Base-by-base conservation (phyloP, 495 filamentous ascomycete species). In the Podospora appendiculata region DNA sequence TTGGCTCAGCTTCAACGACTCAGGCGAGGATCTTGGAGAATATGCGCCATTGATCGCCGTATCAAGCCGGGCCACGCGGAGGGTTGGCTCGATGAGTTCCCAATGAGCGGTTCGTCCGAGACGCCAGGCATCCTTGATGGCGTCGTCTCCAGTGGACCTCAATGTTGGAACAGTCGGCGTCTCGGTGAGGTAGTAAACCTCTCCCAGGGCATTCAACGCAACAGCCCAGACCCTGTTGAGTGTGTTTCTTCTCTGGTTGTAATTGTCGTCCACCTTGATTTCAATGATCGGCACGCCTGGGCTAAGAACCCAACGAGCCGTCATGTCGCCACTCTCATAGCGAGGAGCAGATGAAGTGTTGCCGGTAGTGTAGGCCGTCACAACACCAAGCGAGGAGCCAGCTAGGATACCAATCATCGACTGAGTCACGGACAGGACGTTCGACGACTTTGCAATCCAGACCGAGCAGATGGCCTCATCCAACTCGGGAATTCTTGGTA, bases 201-300 rank as follows among this genome's bases (percentile, higher is more conserved):
- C 93, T 1, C 93, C 93, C 12, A 98, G 70, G 8, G 93, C 93
- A 62, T 98, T 97, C 39, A 98, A 70, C 32, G 79, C 87, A 34
- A 88, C 84, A 14, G 90, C 89, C 90, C 90, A 97, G 5, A 89
- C 79, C 32, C 89, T 84, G 17, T 80, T 76, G 42, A 83, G 74
- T 9, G 78, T 71, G 57, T 86, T 79, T 25, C 91, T 82, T 55
- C 80, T 80, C 14, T 76, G 58, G 19, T 81, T 87, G 63, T 86
- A 91, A 33, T 79, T 79, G 32, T 95, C 88, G 59, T 97, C 94
- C 5, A 96, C 86, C 35, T 82, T 81, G 53, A 98, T 84, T 12
- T 81, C 80, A 36, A 96, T 80, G 42, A 98, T 91, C 6, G 93
- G 93, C 6, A 98, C 89, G 41, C 93, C 93, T 2, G 93, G 94